Evolutionary conservation across 768 basidiomycete genomes (phyloP).

Genomic region (Kwoniella sp.): DNA sequence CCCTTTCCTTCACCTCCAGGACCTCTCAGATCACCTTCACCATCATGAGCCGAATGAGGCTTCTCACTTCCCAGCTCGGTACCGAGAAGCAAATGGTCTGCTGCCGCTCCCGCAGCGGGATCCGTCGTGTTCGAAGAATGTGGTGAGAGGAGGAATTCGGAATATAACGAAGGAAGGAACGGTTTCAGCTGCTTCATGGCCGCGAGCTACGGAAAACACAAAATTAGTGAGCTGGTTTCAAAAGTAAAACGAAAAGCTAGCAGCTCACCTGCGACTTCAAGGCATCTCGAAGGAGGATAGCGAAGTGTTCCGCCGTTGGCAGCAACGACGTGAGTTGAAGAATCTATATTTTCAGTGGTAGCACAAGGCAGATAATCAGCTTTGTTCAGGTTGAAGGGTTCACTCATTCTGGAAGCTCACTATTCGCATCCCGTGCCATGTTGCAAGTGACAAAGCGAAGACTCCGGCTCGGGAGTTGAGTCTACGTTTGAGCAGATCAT

Average conservation of each 20-base stretch:
- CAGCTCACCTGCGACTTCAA: slow-evolving; percentile 70
- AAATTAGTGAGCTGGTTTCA: slow-evolving; percentile 1
- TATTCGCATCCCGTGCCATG: slow-evolving; percentile 93
- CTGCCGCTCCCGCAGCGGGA: slow-evolving; percentile 5
- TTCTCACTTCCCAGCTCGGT: slow-evolving; percentile 29
- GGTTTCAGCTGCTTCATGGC: slow-evolving; percentile 90
- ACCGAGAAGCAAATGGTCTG: slow-evolving; percentile 43
- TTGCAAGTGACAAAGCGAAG: slow-evolving; percentile 90
- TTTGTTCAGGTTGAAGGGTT: not conserved
- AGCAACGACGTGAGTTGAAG: slow-evolving; percentile 84
- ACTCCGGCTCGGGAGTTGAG: slow-evolving; percentile 91
- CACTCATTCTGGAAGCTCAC: no score
- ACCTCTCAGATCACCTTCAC: slow-evolving; percentile 55
- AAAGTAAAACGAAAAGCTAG: not conserved
- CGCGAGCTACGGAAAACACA: slow-evolving; percentile 60
- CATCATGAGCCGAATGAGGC: slow-evolving; percentile 26
- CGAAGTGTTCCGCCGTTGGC: slow-evolving; percentile 91
- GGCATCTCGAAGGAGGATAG: slow-evolving; percentile 80
- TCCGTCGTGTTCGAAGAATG: slow-evolving; percentile 4
- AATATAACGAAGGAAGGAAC: slow-evolving; percentile 91
- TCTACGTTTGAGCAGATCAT: slow-evolving; percentile 19
- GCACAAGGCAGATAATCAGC: not conserved
- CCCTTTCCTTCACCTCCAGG: slow-evolving; percentile 57
- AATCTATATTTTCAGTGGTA: not conserved
- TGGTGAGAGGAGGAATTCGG: slow-evolving; percentile 74